Evolutionary conservation across 306 rosid species (phyloP).

Genomic region (Vicia sativa): DNA sequence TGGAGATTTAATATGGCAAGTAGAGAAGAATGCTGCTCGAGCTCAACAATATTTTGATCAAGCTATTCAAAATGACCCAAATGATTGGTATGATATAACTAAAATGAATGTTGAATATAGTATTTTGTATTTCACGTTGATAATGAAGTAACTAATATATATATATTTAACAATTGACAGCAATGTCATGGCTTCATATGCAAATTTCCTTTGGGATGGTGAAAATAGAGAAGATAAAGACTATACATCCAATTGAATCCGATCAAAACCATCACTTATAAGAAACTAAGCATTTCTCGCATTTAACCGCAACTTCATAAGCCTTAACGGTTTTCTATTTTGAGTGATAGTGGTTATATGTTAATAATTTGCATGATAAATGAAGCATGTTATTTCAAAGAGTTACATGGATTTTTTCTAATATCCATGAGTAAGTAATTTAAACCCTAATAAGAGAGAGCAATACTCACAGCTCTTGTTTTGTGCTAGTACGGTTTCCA

Average conservation of each 20-base stretch:
- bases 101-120: no score
- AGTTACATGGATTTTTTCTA: background rate
- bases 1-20: constrained; percentile 73
- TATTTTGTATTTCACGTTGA: no score
- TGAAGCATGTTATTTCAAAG: background rate
- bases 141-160: no score
- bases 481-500: no score
- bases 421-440: no score
- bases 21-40: constrained; percentile 58
- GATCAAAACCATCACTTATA: constrained; percentile 44
- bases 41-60: constrained; percentile 49
- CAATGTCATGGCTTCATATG: constrained; percentile 49
- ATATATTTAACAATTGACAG: no score
- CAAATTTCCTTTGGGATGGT: constrained; percentile 79
- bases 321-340: constrained; percentile 14
- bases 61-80: no score
- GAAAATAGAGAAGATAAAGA: constrained; percentile 55
- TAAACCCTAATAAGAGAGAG: no score
- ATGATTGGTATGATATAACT: no score
- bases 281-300: constrained; percentile 50
- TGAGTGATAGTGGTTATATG: constrained; percentile 2
- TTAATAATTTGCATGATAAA: background rate
- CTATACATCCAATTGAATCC: constrained; percentile 23
- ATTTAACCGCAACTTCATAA: constrained; percentile 55
- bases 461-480: no score